These are phyloP conservation scores for Pseudogymnoascus sp. DNA, from an alignment of 2,329 filamentous ascomycete genomes.

Conservation along the genomic window DNA sequence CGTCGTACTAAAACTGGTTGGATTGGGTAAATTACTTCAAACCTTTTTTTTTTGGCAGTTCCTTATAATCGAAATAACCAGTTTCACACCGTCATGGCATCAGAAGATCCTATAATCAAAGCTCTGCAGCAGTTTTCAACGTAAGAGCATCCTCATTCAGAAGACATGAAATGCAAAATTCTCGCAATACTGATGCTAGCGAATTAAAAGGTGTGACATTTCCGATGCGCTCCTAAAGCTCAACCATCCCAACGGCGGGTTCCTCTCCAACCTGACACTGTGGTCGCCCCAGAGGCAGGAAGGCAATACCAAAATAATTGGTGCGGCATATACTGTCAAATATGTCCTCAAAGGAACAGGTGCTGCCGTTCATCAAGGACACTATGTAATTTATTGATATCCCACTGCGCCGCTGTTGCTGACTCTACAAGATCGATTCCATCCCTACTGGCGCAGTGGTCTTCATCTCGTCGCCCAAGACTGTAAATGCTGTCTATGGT, in stretches of 20 bases:
- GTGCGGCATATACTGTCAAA: slow-evolving; percentile 13
- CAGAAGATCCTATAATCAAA: slow-evolving; percentile 6
- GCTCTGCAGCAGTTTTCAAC: slow-evolving; percentile 5
- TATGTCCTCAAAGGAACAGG: slow-evolving; percentile 30
- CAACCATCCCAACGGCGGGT: slow-evolving; percentile 40
- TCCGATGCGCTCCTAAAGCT: slow-evolving; percentile 46
- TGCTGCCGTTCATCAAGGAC: slow-evolving; percentile 31
- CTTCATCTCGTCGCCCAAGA: slow-evolving; percentile 39
- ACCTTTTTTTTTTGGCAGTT: not conserved
- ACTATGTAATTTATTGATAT: slow-evolving; percentile 32
- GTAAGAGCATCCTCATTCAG: not conserved
- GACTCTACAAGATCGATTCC: slow-evolving; percentile 37
- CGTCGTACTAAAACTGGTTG: not conserved
- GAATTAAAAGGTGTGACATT: slow-evolving; percentile 37
- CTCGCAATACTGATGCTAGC: slow-evolving; percentile 13
- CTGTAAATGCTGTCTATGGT: slow-evolving; percentile 41
- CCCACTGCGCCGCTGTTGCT: slow-evolving; percentile 34
- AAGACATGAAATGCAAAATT: not conserved
- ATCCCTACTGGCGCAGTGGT: slow-evolving; percentile 40
- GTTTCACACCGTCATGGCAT: not conserved
- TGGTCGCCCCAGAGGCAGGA: slow-evolving; percentile 12
- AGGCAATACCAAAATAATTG: slow-evolving; percentile 11
- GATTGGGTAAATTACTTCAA: not conserved
- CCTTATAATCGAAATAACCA: not conserved
- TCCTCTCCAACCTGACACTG: slow-evolving; percentile 22